Percentiles rank a stretch among this genome's conserved stretches.
phyloP scores from a whole-genome alignment of 441 rosid species.

The Omphalea diandra region DNA sequence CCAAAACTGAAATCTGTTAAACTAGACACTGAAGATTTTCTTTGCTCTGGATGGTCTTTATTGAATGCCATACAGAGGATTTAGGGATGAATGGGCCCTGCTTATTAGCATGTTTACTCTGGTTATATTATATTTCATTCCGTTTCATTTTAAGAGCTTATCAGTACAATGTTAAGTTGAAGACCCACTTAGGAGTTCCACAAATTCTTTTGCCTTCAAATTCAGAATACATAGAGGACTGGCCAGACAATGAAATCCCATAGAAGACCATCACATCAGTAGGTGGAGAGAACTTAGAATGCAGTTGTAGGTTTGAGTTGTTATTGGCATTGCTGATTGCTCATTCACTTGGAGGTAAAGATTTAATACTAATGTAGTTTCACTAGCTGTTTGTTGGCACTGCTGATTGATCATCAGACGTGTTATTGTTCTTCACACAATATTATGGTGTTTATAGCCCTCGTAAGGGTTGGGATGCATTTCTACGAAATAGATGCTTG shows the following conservation, averaged over 20 bases:
- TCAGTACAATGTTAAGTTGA: neutral
- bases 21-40: slow-evolving; percentile 9
- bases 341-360: neutral
- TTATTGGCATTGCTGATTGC: neutral
- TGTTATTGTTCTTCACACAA: neutral
- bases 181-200: neutral
- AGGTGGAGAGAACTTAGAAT: neutral
- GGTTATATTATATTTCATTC: neutral
- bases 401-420: no score
- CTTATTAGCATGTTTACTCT: no score
- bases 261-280: neutral
- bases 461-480: neutral
- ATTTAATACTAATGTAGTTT: neutral
- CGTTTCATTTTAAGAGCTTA: no score
- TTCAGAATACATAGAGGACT: neutral
- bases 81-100: no score
- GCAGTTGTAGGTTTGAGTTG: no score
- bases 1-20: neutral
- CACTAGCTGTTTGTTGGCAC: no score
- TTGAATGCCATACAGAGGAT: slow-evolving; percentile 2
- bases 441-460: neutral
- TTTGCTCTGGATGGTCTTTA: neutral
- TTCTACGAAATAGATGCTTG: neutral
- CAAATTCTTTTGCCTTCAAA: neutral
- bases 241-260: neutral